Percentiles rank a stretch among this genome's conserved stretches.
Conservation (phyloP, 2,329 filamentous ascomycete genomes). For the Sphaerulina musiva region DNA sequence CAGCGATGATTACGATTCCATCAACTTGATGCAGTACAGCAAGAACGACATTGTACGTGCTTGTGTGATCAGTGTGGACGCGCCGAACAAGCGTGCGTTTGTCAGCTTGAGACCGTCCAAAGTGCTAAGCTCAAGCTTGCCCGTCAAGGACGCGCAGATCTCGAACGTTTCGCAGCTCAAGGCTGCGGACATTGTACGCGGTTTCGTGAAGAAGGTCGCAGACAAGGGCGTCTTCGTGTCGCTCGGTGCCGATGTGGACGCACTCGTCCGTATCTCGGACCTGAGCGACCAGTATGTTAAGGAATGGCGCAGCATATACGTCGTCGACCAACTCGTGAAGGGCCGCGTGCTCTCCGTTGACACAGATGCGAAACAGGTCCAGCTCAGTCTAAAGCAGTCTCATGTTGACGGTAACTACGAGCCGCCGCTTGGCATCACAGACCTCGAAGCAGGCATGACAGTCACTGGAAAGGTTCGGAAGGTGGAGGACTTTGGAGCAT, state of each 20-base stretch:
- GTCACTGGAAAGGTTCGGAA: slow-evolving; percentile 88
- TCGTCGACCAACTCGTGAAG: slow-evolving; percentile 82
- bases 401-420: slow-evolving; percentile 73
- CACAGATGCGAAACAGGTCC: slow-evolving; percentile 60
- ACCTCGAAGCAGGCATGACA: slow-evolving; percentile 70
- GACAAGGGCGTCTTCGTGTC: slow-evolving; percentile 85
- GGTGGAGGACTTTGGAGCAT: slow-evolving; percentile 91
- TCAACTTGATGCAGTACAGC: slow-evolving; percentile 65
- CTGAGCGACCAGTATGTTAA: slow-evolving; percentile 88
- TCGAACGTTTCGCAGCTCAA: slow-evolving; percentile 63
- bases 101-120: slow-evolving; percentile 81
- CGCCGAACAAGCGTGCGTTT: slow-evolving; percentile 73
- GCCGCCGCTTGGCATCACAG: slow-evolving; percentile 64
- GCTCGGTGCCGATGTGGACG: slow-evolving; percentile 73
- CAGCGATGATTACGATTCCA: slow-evolving; percentile 76
- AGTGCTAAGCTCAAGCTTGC: slow-evolving; percentile 76
- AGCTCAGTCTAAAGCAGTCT: slow-evolving; percentile 82
- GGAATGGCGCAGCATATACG: slow-evolving; percentile 87
- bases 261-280: slow-evolving; percentile 77
- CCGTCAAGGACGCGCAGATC: slow-evolving; percentile 76
- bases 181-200: slow-evolving; percentile 72
- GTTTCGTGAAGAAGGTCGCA: slow-evolving; percentile 84
- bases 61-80: slow-evolving; percentile 74
- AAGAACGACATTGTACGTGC: slow-evolving; percentile 85
- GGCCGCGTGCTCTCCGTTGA: slow-evolving; percentile 75